Evolutionary conservation across 148 eudicot species (phyloP).

Genomic region (Simmondsia chinensis): DNA sequence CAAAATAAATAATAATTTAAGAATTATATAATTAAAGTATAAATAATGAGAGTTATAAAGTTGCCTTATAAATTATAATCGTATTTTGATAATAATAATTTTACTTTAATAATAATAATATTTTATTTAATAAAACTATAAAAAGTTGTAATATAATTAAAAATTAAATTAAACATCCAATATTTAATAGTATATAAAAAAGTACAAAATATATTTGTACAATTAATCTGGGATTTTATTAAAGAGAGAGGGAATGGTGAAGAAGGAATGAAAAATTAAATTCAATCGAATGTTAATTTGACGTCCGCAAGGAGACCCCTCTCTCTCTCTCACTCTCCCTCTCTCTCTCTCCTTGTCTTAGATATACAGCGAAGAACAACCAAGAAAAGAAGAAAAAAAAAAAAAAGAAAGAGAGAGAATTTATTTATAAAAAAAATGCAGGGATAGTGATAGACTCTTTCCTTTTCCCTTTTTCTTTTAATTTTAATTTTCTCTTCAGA

Average conservation of each 20-base stretch:
- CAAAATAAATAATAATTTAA: too few species aligned
- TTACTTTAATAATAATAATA: too few species aligned
- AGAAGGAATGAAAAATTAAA: constrained; percentile 32
- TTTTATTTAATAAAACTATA: too few species aligned
- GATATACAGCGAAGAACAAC: constrained; percentile 38
- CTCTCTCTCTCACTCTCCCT: constrained; percentile 5
- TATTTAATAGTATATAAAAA: too few species aligned
- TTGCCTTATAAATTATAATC: too few species aligned
- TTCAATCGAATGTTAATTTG: constrained; percentile 57
- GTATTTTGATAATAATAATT: too few species aligned
- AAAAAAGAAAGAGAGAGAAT: constrained; percentile 4
- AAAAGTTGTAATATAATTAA: too few species aligned
- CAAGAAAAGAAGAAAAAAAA: not conserved
- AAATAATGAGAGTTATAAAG: too few species aligned
- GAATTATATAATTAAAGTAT: too few species aligned
- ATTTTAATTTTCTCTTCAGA: not conserved
- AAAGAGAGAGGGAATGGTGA: constrained; percentile 5
- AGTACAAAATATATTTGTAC: too few species aligned
- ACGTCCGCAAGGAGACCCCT: constrained; percentile 69
- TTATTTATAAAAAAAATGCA: too few species aligned
- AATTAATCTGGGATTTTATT: constrained; percentile 3
- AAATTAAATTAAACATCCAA: too few species aligned
- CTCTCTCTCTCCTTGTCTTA: constrained; percentile 23
- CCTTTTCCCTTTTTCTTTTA: not conserved
- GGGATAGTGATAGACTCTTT: constrained; percentile 6